Conservation (phyloP, 306 rosid species). For the Quercus mongolica region DNA sequence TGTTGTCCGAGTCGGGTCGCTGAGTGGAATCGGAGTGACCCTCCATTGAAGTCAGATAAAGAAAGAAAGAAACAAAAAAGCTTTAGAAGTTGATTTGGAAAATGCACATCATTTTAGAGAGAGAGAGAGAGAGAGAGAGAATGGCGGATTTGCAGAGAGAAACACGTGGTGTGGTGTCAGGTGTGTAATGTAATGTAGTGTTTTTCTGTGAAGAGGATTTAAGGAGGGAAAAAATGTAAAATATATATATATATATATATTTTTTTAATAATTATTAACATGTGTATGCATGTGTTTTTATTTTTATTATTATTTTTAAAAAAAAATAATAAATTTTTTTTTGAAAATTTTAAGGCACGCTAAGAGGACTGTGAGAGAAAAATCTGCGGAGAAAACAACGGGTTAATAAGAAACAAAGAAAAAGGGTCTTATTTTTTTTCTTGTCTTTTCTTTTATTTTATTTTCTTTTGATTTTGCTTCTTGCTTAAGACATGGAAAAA, state of each 20-base stretch:
- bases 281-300: background rate
- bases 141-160: slow-evolving; percentile 70
- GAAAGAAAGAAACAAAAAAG: background rate
- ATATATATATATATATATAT: too few relatives aligned
- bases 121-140: slow-evolving; percentile 17
- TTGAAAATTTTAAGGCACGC: too few relatives aligned
- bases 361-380: too few relatives aligned
- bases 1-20: slow-evolving; percentile 39
- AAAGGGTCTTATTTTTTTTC: too few relatives aligned
- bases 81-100: slow-evolving; percentile 21
- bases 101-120: slow-evolving; percentile 43
- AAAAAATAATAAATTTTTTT: too few relatives aligned
- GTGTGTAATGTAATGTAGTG: too few relatives aligned
- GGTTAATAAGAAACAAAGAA: too few relatives aligned
- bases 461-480: too few relatives aligned
- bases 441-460: too few relatives aligned
- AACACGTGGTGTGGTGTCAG: slow-evolving; percentile 36
- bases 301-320: too few relatives aligned
- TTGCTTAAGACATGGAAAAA: too few relatives aligned
- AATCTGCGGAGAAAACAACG: too few relatives aligned
- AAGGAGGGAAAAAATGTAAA: slow-evolving; percentile 44
- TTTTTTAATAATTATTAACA: background rate
- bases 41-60: slow-evolving; percentile 37
- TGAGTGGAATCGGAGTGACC: slow-evolving; percentile 45
- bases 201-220: slow-evolving; percentile 46